Base-by-base conservation (phyloP, 352 stramenopile species). In the Pythium oligandrum region DNA sequence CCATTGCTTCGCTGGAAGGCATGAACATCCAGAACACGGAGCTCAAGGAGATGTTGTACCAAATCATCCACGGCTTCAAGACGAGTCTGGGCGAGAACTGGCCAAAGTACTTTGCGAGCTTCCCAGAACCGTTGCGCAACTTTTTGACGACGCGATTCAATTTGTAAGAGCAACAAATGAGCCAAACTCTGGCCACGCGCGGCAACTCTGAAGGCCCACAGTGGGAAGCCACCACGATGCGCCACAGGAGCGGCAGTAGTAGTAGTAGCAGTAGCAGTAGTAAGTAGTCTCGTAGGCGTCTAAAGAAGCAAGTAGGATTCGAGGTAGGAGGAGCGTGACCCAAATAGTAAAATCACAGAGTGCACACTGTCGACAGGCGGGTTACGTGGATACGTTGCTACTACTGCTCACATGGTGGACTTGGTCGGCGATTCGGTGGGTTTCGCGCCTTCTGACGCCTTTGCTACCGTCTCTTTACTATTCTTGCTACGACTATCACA, bases 41-140 rank as follows among this genome's bases (percentile, higher is more conserved):
- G 65, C 67, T 95, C 5, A 86, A 78, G 65, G 82, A 93, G 39
- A 92, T 93, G 83, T 62, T 95, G 17, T 89, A 85, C 56, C 83
- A 93, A 59, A 93, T 95, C 56, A 73, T 95, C 44, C 85, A 93
- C 51, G 82, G 83, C 53, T 95, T 95, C 68, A 95, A 95, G 73
- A 73, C 71, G 52, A 93, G 83, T 51, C 60, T 95, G 49, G 85
- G 85, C 36, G 85, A 95, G 35, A 90, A 93, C 56, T 95, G 85
- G 85, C 59, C 75, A 7, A 74, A 78, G 57, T 95, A 95, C 66
- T 93, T 92, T 59, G 76, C 66, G 43, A 91, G 70, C 62, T 95
- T 93, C 61, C 85, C 85, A 9, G 76, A 87, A 58, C 72, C 79
- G 51, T 59, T 95, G 65, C 85, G 75, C 46, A 72, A 88, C 57